A percentile compares a stretch with the other conserved stretches of the same genome.
These are phyloP conservation scores for Metschnikowia kofuensis DNA, from an alignment of 805 yeast species.

Conservation along the genomic window DNA sequence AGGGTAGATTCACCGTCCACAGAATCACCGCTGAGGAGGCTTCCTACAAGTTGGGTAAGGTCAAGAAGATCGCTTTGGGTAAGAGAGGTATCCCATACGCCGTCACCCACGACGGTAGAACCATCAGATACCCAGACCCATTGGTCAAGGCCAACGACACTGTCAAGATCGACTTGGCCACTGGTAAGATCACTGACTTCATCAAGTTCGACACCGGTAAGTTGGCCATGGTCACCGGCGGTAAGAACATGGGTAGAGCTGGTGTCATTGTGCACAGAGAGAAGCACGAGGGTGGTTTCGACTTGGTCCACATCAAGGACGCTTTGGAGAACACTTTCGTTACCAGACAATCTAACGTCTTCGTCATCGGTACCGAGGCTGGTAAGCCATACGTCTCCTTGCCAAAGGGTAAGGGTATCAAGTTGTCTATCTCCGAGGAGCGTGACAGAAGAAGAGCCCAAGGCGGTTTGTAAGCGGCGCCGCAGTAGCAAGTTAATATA, in stretches of 20 bases:
- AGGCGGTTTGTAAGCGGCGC: conserved; percentile 27
- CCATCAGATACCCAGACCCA: conserved; percentile 99
- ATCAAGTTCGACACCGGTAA: conserved; percentile 89
- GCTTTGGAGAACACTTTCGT: conserved; percentile 92
- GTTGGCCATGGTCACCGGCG: conserved; percentile 92
- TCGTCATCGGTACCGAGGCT: conserved; percentile 87
- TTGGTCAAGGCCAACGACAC: conserved; percentile 95
- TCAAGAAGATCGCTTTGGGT: conserved; percentile 96
- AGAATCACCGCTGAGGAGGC: conserved; percentile 99
- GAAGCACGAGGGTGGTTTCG: conserved; percentile 98
- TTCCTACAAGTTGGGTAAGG: conserved; percentile 96
- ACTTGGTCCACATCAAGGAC: conserved; percentile 95
- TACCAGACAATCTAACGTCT: conserved; percentile 90
- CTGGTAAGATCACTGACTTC: conserved; percentile 90
- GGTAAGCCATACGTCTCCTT: conserved; percentile 90
- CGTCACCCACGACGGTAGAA: conserved; percentile 99
- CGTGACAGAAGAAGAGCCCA: conserved; percentile 97
- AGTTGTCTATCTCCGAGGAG: conserved; percentile 93
- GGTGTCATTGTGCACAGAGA: conserved; percentile 96
- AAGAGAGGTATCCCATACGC: conserved; percentile 98
- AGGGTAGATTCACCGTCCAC: conserved; percentile 99
- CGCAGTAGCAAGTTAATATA: conserved; percentile 1
- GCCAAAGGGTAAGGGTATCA: conserved; percentile 99
- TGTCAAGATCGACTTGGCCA: conserved; percentile 92
- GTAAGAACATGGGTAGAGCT: conserved; percentile 97